Conservation (phyloP, 306 rosid genomes). For the Trifolium dubium region DNA sequence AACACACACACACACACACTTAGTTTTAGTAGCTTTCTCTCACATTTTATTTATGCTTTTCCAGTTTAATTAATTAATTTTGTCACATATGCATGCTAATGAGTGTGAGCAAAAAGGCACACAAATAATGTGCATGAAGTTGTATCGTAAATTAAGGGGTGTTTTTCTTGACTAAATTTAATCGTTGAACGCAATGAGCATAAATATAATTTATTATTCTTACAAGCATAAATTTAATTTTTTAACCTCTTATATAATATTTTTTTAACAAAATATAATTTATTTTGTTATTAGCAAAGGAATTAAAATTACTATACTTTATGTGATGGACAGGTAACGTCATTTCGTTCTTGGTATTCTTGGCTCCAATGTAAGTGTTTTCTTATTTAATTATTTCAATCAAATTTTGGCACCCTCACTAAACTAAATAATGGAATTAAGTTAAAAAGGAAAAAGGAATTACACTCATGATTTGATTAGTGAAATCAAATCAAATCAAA, state of each 20-base stretch:
- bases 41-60: too few species aligned
- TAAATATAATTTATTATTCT: too few species aligned
- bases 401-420: not conserved
- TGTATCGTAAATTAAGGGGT: not conserved
- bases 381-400: not conserved
- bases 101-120: too few species aligned
- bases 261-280: too few species aligned
- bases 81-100: too few species aligned
- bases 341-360: conserved; percentile 81
- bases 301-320: not conserved
- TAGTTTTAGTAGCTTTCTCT: too few species aligned
- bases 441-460: too few species aligned
- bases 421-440: too few species aligned
- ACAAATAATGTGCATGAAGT: not conserved
- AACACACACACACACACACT: too few species aligned
- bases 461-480: not conserved
- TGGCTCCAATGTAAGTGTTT: conserved; percentile 84
- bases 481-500: not conserved
- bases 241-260: not conserved
- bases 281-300: not conserved
- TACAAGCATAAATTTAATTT: too few species aligned
- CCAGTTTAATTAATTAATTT: too few species aligned
- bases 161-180: not conserved
- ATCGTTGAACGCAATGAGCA: not conserved
- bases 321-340: conserved; percentile 63